These are phyloP conservation scores for Ogataea pignaliae DNA, from an alignment of 805 yeast genomes.

Conservation along the genomic window DNA sequence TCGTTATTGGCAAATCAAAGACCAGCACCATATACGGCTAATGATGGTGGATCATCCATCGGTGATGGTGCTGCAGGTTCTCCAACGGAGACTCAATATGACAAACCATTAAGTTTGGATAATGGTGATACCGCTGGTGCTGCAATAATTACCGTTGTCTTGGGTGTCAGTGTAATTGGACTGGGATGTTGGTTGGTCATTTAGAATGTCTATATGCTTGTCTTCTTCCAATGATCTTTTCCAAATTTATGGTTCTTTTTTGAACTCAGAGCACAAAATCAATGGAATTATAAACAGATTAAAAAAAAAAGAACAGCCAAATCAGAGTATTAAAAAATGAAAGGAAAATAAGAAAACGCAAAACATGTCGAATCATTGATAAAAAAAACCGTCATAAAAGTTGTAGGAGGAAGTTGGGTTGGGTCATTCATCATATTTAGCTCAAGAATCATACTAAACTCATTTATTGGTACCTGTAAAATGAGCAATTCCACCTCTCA, in stretches of 20 bases:
- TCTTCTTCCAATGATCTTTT: not conserved
- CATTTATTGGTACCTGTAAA: no score
- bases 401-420: no score
- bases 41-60: slow-evolving; percentile 25
- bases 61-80: slow-evolving; percentile 73
- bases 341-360: no score
- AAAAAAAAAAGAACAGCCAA: no score
- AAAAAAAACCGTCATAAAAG: no score
- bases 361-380: no score
- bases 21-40: slow-evolving; percentile 48
- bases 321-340: no score
- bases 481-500: no score
- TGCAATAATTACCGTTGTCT: slow-evolving; percentile 55
- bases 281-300: no score
- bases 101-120: slow-evolving; percentile 38
- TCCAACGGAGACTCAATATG: slow-evolving; percentile 31
- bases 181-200: slow-evolving; percentile 24
- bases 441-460: no score
- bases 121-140: slow-evolving; percentile 63
- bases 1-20: slow-evolving; percentile 39
- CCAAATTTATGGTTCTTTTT: not conserved
- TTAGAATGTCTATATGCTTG: not conserved
- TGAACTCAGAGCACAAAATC: no score
- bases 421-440: no score
- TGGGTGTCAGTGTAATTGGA: slow-evolving; percentile 35